phyloP scores from a whole-genome alignment of 1,284 basidiomycete species.

The Moesziomyces parantarcticus region DNA sequence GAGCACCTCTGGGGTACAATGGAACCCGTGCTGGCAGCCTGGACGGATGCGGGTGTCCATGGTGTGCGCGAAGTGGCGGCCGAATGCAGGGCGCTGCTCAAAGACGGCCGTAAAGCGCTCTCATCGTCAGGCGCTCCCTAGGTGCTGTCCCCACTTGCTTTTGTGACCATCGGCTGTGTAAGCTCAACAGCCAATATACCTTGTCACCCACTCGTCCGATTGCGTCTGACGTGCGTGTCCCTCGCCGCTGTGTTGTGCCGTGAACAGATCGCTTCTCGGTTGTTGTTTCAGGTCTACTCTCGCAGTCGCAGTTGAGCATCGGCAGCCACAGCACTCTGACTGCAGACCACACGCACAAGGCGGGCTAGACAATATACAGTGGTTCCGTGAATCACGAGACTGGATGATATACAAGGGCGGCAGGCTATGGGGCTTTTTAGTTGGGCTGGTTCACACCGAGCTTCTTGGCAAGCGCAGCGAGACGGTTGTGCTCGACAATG shows the following conservation, averaged over 20 bases:
- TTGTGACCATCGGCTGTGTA: not conserved
- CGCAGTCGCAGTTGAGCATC: no score
- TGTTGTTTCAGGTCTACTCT: no score
- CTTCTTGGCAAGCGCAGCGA: constrained; percentile 64
- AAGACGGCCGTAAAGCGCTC: constrained; percentile 38
- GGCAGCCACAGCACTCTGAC: no score
- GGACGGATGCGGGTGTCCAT: constrained; percentile 51
- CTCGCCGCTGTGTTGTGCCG: no score
- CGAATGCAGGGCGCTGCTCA: constrained; percentile 51
- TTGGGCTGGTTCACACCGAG: constrained; percentile 50
- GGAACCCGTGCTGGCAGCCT: constrained; percentile 53
- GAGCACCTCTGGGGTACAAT: constrained; percentile 52
- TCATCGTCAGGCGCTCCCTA: not conserved
- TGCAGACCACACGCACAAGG: not conserved
- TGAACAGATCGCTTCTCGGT: no score
- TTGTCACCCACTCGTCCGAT: not conserved
- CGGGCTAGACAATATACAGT: constrained; percentile 20
- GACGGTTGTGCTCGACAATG: constrained; percentile 66
- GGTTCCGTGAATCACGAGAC: constrained; percentile 19
- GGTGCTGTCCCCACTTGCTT: no score
- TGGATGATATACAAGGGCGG: constrained; percentile 35
- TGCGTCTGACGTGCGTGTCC: no score
- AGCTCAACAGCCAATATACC: not conserved
- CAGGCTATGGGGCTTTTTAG: not conserved
- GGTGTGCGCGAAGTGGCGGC: constrained; percentile 53